A percentile compares a stretch with the other conserved stretches of the same genome.
Evolutionary conservation across 768 basidiomycete genomes (phyloP).

Genomic region (Leccinellum albellum): DNA sequence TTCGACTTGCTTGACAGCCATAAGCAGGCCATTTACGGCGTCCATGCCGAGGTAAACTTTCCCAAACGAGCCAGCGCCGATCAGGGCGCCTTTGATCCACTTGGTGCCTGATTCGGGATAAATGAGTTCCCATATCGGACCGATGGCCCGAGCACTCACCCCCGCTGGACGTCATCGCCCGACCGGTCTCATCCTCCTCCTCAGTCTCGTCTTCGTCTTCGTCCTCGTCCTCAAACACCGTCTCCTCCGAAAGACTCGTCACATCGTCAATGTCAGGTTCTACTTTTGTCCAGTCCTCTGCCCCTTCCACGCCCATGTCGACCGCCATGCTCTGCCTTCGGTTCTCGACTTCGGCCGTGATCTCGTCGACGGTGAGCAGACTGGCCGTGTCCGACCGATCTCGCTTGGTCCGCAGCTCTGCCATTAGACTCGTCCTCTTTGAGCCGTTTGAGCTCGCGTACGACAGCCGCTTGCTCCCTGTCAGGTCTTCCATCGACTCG

Average conservation of each 20-base stretch:
- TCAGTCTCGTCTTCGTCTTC: slow-evolving; percentile 46
- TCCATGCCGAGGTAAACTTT: slow-evolving; percentile 97
- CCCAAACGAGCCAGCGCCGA: slow-evolving; percentile 92
- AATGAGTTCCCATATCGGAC: background rate
- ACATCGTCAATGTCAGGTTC: slow-evolving; percentile 51
- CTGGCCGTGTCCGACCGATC: slow-evolving; percentile 88
- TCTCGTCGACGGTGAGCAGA: slow-evolving; percentile 94
- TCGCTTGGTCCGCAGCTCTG: slow-evolving; percentile 74
- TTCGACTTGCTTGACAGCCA: slow-evolving; percentile 98
- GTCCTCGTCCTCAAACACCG: slow-evolving; percentile 46
- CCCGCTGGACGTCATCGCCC: slow-evolving; percentile 54
- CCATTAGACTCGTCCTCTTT: slow-evolving; percentile 76
- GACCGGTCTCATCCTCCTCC: slow-evolving; percentile 49
- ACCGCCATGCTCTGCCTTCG: slow-evolving; percentile 50
- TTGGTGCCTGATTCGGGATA: slow-evolving; percentile 59
- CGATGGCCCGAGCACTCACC: slow-evolving; percentile 31
- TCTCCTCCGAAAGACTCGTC: slow-evolving; percentile 42
- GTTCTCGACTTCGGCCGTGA: slow-evolving; percentile 88
- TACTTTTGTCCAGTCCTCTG: slow-evolving; percentile 74
- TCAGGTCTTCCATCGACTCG: slow-evolving; percentile 66
- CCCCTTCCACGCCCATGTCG: slow-evolving; percentile 43
- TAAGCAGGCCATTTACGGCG: slow-evolving; percentile 80
- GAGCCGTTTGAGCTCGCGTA: slow-evolving; percentile 45
- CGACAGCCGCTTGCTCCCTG: slow-evolving; percentile 37
- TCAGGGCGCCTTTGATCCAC: slow-evolving; percentile 96